Evolutionary conservation across 345 rosid species (phyloP).

Genomic region (Salix brachista): DNA sequence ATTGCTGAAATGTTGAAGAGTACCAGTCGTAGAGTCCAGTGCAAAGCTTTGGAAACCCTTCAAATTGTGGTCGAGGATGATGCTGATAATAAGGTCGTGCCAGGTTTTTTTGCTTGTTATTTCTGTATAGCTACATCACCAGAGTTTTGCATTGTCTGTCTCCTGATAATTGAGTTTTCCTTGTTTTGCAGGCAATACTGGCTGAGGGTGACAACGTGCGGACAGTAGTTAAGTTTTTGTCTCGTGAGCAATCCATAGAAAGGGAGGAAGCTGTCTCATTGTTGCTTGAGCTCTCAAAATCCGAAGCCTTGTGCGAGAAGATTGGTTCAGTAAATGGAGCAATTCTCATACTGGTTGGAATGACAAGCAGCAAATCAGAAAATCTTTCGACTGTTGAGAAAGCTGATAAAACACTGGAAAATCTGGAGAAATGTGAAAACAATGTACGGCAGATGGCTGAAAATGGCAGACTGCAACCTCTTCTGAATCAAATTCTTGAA

Average conservation of each 20-base stretch:
- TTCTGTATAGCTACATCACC: slow-evolving; percentile 5
- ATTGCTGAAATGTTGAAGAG: slow-evolving; percentile 72
- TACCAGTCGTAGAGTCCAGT: slow-evolving; percentile 66
- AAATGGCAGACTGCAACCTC: slow-evolving; percentile 79
- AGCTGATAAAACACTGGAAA: slow-evolving; percentile 72
- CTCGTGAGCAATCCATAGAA: slow-evolving; percentile 70
- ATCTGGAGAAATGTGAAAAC: slow-evolving; percentile 70
- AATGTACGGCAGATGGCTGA: slow-evolving; percentile 94
- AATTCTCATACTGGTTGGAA: slow-evolving; percentile 82
- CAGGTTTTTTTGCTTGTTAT: slow-evolving; percentile 9
- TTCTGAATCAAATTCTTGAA: slow-evolving; percentile 69
- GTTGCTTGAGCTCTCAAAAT: slow-evolving; percentile 82
- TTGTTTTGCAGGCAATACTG: slow-evolving; percentile 62
- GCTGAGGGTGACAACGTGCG: slow-evolving; percentile 92
- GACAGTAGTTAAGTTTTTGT: slow-evolving; percentile 73
- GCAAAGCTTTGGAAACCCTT: slow-evolving; percentile 73
- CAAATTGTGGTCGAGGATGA: slow-evolving; percentile 71
- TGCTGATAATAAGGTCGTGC: slow-evolving; percentile 71
- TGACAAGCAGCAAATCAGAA: slow-evolving; percentile 90
- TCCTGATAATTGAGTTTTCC: slow-evolving; percentile 17
- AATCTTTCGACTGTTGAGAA: slow-evolving; percentile 71
- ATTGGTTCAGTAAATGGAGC: slow-evolving; percentile 90
- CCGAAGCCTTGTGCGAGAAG: slow-evolving; percentile 75
- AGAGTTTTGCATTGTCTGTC: neutral
- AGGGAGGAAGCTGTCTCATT: slow-evolving; percentile 85